Base-by-base conservation (phyloP, 2,329 filamentous ascomycete species). In the Beauveria sp. region DNA sequence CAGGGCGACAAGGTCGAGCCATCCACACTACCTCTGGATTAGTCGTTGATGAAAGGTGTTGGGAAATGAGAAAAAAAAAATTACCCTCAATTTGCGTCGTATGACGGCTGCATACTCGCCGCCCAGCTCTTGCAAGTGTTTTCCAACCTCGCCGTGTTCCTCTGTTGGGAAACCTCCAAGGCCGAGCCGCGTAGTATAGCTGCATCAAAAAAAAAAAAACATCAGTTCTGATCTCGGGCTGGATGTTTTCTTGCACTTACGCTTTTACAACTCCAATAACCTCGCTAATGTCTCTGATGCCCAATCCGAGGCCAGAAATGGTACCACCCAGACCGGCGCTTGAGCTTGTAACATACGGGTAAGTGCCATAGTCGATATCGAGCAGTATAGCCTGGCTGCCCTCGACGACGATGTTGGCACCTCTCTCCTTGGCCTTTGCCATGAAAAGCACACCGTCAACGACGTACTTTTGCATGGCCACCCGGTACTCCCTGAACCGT, bases 121-220 rank as follows among this genome's bases (percentile, higher is more conserved):
- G 20, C 55, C 55, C 5, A 40, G 22, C 8, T 79, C 45, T 48
- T 52, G 76, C 16, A 79, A 71, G 65, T 75, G 76, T 28, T 67
- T 70, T 56, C 77, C 66, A 40, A 51, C 69, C 61, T 76, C 74
- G 45, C 70, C 72, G 3, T 70, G 57, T 38, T 75, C 81, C 71
- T 89, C 86, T 1, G 84, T 86, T 18, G 85, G 84, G 74, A 88
- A 88, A 9, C 83, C 82, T 10, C 86, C 86, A 46, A 77, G 79
- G 58, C 79, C 80, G n/a, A 85, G 83, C 63, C 81, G 77, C 28
- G 85, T 88, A 31, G 85, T 87, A 72, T 87, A 82, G 48, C 38
- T 61, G 31, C 22, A 12, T 18, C 14, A 26, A 14, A 5, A 14
- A 34, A 5, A 34, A 34, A 34, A 10, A 31, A 3, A 9, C 28